Evolutionary conservation across 805 yeast genomes (phyloP).

Genomic region (Teunomyces aglyptinius): DNA sequence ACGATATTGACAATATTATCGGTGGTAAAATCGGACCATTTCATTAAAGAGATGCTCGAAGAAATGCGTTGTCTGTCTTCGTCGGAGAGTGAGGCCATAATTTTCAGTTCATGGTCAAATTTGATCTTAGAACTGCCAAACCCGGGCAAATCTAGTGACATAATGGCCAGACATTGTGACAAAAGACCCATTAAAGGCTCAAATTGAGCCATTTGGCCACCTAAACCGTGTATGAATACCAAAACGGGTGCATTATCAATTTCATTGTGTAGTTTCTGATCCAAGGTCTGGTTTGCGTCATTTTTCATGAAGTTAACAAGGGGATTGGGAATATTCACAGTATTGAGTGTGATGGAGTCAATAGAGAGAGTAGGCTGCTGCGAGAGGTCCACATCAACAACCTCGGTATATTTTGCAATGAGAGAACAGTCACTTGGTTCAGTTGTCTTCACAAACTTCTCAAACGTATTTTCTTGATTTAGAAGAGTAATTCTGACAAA

Average conservation of each 20-base stretch:
- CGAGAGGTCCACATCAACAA: constrained; percentile 37
- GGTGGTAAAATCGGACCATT: constrained; percentile 41
- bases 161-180: constrained; percentile 58
- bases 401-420: constrained; percentile 45
- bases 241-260: constrained; percentile 55
- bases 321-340: constrained; percentile 53
- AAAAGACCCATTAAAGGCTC: constrained; percentile 67
- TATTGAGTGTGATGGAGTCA: constrained; percentile 36
- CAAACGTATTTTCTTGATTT: constrained; percentile 35
- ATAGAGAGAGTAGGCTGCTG: constrained; percentile 16
- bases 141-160: constrained; percentile 84
- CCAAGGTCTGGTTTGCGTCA: constrained; percentile 19
- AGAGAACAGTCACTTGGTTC: constrained; percentile 59
- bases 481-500: constrained; percentile 24
- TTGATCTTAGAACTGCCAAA: constrained; percentile 57
- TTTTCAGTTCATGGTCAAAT: constrained; percentile 14
- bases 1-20: constrained; percentile 42
- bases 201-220: constrained; percentile 87
- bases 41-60: constrained; percentile 26
- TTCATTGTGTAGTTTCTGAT: constrained; percentile 28
- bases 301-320: constrained; percentile 22
- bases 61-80: constrained; percentile 33
- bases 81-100: constrained; percentile 23
- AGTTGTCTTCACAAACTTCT: constrained; percentile 33
- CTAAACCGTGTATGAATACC: constrained; percentile 80